Base-by-base conservation (phyloP, 768 basidiomycete genomes). In the Hydnomerulius pinastri region DNA sequence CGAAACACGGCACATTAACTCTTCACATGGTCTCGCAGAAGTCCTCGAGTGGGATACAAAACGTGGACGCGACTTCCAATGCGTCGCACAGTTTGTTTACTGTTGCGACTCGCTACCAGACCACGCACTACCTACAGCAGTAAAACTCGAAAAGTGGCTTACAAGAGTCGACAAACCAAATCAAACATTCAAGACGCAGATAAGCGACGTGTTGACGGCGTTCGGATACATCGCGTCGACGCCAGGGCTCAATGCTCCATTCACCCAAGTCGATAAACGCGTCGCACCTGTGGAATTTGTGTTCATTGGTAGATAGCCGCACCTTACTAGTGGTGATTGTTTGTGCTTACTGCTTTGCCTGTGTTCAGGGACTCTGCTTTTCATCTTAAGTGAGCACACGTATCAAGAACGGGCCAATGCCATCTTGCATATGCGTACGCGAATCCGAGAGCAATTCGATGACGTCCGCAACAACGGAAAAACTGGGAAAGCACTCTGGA, bases 261-360 rank as follows among this genome's bases (percentile, higher is more conserved):
- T 90, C 56, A 69, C 54, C 15, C 69, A 73, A 21, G 76, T 87
- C n/a, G 70, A 72, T 48, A 77, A 81, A 51, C 77, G 82, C 23
- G 76, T 91, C 33, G 82, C 87, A 2, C 87, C 87, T 2, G 81
- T 85, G 7, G 86, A 90, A 60, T 88, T 92, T 62, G 81, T 91
- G 27, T 92, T 87, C 65, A 83, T 90, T 35, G 88, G 91, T 91
- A 60, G 53, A n/a, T n/a, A 76, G 11, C 17, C 17, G 18, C 24
- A 7, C 4, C 21, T 23, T 42, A 21, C 32, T 23, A 52, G 21
- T 24, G 30, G 38, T 3, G 28, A 21, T 20, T 17, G 36, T 20
- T 13, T 30, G 37, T 48, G n/a, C 41, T 53, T 29, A 45, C 9
- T 3, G 7, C 13, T 33, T 35, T 32, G 5, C n/a, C 20, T 33